Conservation (phyloP, 805 yeast species). For the Wickerhamomyces kurtzmanii region DNA sequence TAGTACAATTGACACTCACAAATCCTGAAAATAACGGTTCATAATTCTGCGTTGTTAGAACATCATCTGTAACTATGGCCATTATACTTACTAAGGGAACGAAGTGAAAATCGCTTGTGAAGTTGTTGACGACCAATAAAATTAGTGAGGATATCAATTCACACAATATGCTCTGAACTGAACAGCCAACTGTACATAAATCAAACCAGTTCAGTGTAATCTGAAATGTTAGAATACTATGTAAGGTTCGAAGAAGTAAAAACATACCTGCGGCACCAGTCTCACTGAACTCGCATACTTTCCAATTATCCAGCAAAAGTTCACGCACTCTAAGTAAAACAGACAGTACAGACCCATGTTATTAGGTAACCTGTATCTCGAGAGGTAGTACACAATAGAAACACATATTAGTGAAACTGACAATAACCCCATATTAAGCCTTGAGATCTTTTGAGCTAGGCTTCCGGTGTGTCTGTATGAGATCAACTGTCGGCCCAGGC, state of each 20-base stretch:
- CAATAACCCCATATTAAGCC: conserved; percentile 1
- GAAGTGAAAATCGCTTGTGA: too few relatives aligned
- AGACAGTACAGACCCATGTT: conserved; percentile 21
- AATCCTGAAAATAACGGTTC: too few relatives aligned
- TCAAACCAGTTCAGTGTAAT: conserved; percentile 28
- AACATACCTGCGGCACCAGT: conserved; percentile 27
- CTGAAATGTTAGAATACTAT: too few relatives aligned
- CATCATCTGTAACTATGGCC: too few relatives aligned
- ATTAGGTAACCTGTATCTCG: not conserved
- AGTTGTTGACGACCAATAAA: conserved; percentile 2
- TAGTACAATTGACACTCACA: too few relatives aligned
- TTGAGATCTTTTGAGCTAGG: conserved; percentile 26
- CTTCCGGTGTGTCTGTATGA: conserved; percentile 21
- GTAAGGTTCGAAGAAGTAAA: too few relatives aligned
- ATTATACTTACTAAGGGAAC: too few relatives aligned
- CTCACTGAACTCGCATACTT: conserved; percentile 16
- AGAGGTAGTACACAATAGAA: conserved; percentile 2
- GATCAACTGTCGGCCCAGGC: conserved; percentile 18
- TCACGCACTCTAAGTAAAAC: conserved; percentile 28
- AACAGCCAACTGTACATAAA: conserved; percentile 18
- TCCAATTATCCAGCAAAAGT: conserved; percentile 27
- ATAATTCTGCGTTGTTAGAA: too few relatives aligned
- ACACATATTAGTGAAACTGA: not conserved
- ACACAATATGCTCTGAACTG: too few relatives aligned
- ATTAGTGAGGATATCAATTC: too few relatives aligned